Evolutionary conservation across 345 rosid genomes (phyloP).

Genomic region (Diplotaxis tenuifolia): DNA sequence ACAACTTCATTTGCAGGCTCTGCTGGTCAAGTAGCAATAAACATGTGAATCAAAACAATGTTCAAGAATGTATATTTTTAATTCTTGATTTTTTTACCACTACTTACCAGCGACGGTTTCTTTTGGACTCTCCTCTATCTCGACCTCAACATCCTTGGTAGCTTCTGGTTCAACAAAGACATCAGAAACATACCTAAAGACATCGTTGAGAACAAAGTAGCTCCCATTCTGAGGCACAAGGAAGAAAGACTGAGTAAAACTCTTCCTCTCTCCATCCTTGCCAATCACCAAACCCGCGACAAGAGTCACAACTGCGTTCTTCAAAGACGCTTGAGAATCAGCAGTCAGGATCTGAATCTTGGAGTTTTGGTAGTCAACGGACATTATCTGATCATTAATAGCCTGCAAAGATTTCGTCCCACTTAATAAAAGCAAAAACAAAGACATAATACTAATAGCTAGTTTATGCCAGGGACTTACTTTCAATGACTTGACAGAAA

Average conservation of each 20-base stretch:
- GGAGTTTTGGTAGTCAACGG: slow-evolving; percentile 49
- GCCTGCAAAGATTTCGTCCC: slow-evolving; percentile 38
- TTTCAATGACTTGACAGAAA: slow-evolving; percentile 45
- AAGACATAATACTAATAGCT: neutral
- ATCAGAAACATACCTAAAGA: slow-evolving; percentile 57
- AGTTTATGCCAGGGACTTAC: slow-evolving; percentile 40
- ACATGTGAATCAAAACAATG: slow-evolving; percentile 1
- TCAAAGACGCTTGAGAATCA: slow-evolving; percentile 59
- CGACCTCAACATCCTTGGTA: slow-evolving; percentile 34
- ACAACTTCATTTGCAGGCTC: slow-evolving; percentile 24
- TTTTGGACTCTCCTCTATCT: slow-evolving; percentile 25
- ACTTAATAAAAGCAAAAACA: neutral
- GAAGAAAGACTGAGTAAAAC: slow-evolving; percentile 66
- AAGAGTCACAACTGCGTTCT: slow-evolving; percentile 54
- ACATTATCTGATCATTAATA: slow-evolving; percentile 66
- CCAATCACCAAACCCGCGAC: slow-evolving; percentile 64
- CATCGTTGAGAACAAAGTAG: slow-evolving; percentile 72
- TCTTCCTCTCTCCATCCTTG: slow-evolving; percentile 45
- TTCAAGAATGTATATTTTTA: neutral
- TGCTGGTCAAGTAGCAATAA: neutral
- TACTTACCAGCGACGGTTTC: neutral
- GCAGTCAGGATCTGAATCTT: slow-evolving; percentile 53
- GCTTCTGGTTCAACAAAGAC: slow-evolving; percentile 24
- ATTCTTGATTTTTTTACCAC: slow-evolving; percentile 2
- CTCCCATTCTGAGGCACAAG: slow-evolving; percentile 62